Evolutionary conservation across 805 yeast species (phyloP), one percentile per base, ranked within the genome.

Genomic region (Monosporozyma siamensis): DNA sequence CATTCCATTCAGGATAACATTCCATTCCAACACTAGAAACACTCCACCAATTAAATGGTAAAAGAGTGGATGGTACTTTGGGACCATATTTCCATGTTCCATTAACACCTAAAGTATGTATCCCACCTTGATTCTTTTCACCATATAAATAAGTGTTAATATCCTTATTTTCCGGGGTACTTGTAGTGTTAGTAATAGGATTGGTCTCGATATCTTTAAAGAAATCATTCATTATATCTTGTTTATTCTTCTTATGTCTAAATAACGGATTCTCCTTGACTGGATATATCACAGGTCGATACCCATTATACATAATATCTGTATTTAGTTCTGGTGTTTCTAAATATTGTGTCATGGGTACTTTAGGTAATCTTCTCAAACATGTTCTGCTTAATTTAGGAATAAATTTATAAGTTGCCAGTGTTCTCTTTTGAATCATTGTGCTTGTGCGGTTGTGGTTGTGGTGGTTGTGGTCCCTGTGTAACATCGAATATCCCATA

Each of bases 251-350:
- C 12, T 36, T 18, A 34, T 43, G 39, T 14, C 54, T 47, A 41
- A 57, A 54, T 18, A 60, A 45, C 24, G 65, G 65, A 40, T 59
- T 60, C 37, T 59, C 61, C 42, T 46, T 50, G 20, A 60, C 61
- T 0, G 65, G 65, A 34, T 57, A 57, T 42, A 48, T 53, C 4
- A 59, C 48, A 0, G 65, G 65, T 27, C 62, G 44, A 44, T 61
- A 61, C 14, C 65, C 65, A 44, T 58, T 53, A 42, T 50, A 59
- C 30, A 61, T 43, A 10, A 61, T 59, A 44, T 61, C 65, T 2
- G 54, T 49, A 4, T 53, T 47, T 18, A 61, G 44, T 39, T 53
- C 54, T 14, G 48, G 45, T 4, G 53, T 51, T 30, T 57, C 61
- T 26, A 61, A 38, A 38, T 53, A 61, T 39, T 52, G 55, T 4